Evolutionary conservation across 306 rosid species (phyloP), one percentile per base, ranked within the genome.

Genomic region (Inga oerstediana): DNA sequence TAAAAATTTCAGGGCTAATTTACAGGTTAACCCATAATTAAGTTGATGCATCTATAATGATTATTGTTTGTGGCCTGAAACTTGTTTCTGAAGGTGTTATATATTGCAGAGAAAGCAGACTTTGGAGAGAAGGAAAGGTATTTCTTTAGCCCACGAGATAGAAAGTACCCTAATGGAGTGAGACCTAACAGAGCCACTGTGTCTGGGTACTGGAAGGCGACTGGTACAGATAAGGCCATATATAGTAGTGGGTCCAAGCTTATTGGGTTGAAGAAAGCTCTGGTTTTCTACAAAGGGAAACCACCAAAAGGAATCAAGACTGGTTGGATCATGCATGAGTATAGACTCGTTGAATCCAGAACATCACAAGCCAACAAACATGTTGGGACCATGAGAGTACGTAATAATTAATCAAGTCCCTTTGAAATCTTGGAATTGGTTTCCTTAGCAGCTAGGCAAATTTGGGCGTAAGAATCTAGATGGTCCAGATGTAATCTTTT

Each of bases 181-280:
- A 85, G 98, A 54, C 98, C 98, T 0, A 94, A 94, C 16, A 85
- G 98, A 74, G 98, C 98, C 59, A 85, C 97, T 0, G 93, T 89
- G 19, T 92, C 98, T 4, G 98, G 98, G 19, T 94, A 94, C 35
- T 94, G 98, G 98, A 94, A 94, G 82, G 98, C 98, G 30, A 94
- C 98, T 45, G 98, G 98, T n/a, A 94, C 98, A 13, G 98, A 94
- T 59, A 94, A 94, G 81, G 94, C 97, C 32, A 94, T 94, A 76
- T 82, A 86, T 69, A 92, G 97, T 78, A 92, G 96, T 76, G 94
- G 88, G 17, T 75, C 92, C 3, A 88, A 90, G 79, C 92, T 85
- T 79, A 88, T 94, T 41, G 98, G 98, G 46, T 97, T 92, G 74
- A 94, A 94, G 89, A 94, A 94, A 81, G 87, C 98, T 78, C 88